Percentiles rank a stretch among this genome's conserved stretches.
Conservation (phyloP, 1,284 basidiomycete species). For the Pseudozyma pruni region DNA sequence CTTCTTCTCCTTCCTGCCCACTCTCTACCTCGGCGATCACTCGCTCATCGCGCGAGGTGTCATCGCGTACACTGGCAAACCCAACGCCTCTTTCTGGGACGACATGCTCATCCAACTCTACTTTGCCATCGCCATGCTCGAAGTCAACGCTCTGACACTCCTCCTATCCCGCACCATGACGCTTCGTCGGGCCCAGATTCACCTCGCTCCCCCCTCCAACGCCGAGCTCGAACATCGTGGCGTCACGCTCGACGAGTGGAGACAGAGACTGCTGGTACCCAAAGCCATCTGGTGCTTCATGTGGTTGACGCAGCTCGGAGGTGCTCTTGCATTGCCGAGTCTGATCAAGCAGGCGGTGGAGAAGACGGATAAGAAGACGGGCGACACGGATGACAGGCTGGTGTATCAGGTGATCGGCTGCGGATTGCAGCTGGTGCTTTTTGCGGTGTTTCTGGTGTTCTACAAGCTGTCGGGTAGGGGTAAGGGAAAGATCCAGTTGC, state of each 20-base stretch:
- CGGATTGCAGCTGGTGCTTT: not conserved
- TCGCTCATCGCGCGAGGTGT: not conserved
- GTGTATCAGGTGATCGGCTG: not conserved
- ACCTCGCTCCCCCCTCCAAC: not conserved
- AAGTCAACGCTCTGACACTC: not conserved
- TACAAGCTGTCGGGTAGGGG: too few relatives aligned
- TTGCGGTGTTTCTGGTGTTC: too few relatives aligned
- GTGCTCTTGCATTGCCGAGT: not conserved
- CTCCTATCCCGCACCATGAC: not conserved
- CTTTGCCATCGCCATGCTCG: not conserved
- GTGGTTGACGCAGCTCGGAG: not conserved
- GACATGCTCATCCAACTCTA: not conserved
- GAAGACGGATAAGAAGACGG: too few relatives aligned
- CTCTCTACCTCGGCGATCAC: not conserved
- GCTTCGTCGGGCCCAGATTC: not conserved
- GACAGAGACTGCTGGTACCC: not conserved
- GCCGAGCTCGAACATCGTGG: not conserved
- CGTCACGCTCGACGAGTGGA: not conserved
- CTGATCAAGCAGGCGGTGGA: not conserved
- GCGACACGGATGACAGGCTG: not conserved
- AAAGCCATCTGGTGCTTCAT: not conserved
- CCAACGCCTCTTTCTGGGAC: not conserved
- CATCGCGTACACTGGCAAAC: not conserved
- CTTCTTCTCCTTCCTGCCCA: not conserved
- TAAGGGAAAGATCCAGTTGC: too few relatives aligned